Evolutionary conservation across 345 rosid genomes (phyloP).

Genomic region (Adansonia digitata): DNA sequence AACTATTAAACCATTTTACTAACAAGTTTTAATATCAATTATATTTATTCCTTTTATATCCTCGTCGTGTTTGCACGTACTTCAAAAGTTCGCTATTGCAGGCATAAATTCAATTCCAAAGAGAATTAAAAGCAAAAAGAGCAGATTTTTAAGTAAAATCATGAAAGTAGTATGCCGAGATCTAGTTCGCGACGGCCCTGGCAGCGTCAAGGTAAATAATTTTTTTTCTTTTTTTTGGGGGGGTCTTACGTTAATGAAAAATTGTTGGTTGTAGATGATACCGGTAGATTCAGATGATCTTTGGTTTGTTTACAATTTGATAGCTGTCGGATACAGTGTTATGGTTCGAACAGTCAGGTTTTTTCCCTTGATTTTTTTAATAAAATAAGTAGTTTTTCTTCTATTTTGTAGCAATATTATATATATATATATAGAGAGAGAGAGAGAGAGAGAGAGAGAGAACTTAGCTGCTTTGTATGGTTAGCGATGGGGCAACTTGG

Average conservation of each 20-base stretch:
- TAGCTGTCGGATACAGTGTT: slow-evolving; percentile 65
- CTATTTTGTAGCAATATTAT: no score
- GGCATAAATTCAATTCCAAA: not conserved
- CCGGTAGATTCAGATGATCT: slow-evolving; percentile 87
- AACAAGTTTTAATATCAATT: no score
- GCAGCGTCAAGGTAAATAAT: slow-evolving; percentile 71
- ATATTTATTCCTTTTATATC: not conserved
- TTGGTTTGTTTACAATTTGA: slow-evolving; percentile 83
- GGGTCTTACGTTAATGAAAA: not conserved
- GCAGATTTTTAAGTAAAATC: not conserved
- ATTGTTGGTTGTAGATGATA: slow-evolving; percentile 47
- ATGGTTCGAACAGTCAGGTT: slow-evolving; percentile 92
- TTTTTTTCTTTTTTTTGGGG: not conserved
- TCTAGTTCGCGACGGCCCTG: slow-evolving; percentile 56
- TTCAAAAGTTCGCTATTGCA: not conserved
- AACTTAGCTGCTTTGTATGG: not conserved
- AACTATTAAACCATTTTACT: no score
- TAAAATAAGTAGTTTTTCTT: no score
- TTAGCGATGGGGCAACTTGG: not conserved
- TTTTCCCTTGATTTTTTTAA: no score
- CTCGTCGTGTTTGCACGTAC: no score
- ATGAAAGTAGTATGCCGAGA: slow-evolving; percentile 64
- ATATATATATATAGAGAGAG: no score
- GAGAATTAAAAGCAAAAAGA: not conserved
- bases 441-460: no score